Percentiles rank a stretch among this genome's conserved stretches.
Evolutionary conservation across 2,329 filamentous ascomycete species (phyloP).

Genomic region (Plectosphaerella cucumerina): DNA sequence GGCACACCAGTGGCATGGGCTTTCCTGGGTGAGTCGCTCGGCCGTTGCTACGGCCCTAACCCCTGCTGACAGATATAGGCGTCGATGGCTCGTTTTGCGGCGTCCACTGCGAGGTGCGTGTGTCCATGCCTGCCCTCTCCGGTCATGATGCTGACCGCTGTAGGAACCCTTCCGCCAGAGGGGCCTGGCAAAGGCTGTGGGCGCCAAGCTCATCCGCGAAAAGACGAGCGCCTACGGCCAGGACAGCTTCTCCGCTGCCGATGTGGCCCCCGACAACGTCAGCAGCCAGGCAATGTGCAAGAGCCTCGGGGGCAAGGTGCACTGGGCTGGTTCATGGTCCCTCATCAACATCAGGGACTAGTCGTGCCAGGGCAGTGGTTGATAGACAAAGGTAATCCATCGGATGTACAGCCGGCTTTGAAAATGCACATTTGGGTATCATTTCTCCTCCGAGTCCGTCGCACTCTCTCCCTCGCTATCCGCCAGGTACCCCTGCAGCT

Average conservation of each 20-base stretch:
- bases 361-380: too few relatives aligned
- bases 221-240: constrained; percentile 37
- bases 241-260: constrained; percentile 55
- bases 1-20: constrained; percentile 59
- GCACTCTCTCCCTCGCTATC: neutral
- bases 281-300: constrained; percentile 59
- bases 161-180: constrained; percentile 52
- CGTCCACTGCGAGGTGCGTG: constrained; percentile 51
- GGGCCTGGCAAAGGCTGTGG: constrained; percentile 60
- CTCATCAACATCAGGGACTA: constrained; percentile 14
- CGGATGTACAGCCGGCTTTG: too few relatives aligned
- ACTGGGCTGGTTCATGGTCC: constrained; percentile 59
- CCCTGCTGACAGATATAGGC: constrained; percentile 27
- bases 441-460: too few relatives aligned
- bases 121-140: too few relatives aligned
- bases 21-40: constrained; percentile 40
- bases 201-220: constrained; percentile 52
- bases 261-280: constrained; percentile 58
- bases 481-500: constrained; percentile 50
- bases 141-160: neutral
- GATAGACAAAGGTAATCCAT: too few relatives aligned
- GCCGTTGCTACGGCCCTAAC: too few relatives aligned
- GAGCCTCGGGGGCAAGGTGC: constrained; percentile 52
- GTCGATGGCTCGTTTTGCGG: constrained; percentile 58
- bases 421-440: too few relatives aligned